phyloP scores from a whole-genome alignment of 441 rosid genomes.

The Gossypium davidsonii region DNA sequence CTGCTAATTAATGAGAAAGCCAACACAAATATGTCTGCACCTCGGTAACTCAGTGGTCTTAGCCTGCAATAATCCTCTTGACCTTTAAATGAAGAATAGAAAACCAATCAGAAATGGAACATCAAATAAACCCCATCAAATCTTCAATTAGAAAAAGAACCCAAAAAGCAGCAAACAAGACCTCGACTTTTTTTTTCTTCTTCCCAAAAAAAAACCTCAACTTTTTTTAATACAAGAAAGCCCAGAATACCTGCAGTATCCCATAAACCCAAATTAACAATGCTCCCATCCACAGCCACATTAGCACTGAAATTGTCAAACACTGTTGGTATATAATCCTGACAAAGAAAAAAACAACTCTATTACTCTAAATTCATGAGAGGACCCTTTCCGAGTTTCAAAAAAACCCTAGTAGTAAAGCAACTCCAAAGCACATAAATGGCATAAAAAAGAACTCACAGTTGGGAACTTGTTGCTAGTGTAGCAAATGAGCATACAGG shows the following conservation, averaged over 20 bases:
- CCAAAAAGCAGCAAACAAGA: slow-evolving; percentile 7
- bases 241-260: slow-evolving; percentile 74
- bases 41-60: slow-evolving; percentile 95
- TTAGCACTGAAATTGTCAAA: slow-evolving; percentile 96
- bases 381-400: not conserved
- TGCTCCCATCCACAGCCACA: slow-evolving; percentile 77
- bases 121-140: slow-evolving; percentile 8
- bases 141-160: not conserved
- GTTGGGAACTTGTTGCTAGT: slow-evolving; percentile 98
- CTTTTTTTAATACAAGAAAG: not conserved
- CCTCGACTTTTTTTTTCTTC: not conserved
- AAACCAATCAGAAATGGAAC: not conserved
- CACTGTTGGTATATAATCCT: slow-evolving; percentile 93
- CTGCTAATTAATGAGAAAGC: slow-evolving; percentile 89
- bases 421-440: not conserved
- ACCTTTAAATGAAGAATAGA: slow-evolving; percentile 36
- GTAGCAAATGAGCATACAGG: slow-evolving; percentile 96
- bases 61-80: slow-evolving; percentile 96
- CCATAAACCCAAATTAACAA: slow-evolving; percentile 88
- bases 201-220: not conserved
- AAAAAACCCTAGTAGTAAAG: slow-evolving; percentile 22
- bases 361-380: no score
- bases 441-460: slow-evolving; percentile 33
- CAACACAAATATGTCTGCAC: slow-evolving; percentile 82
- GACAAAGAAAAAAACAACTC: slow-evolving; percentile 13